A percentile compares a stretch with the other conserved stretches of the same genome.
phyloP scores from a whole-genome alignment of 345 rosid genomes.

The Cardamine resedifolia region DNA sequence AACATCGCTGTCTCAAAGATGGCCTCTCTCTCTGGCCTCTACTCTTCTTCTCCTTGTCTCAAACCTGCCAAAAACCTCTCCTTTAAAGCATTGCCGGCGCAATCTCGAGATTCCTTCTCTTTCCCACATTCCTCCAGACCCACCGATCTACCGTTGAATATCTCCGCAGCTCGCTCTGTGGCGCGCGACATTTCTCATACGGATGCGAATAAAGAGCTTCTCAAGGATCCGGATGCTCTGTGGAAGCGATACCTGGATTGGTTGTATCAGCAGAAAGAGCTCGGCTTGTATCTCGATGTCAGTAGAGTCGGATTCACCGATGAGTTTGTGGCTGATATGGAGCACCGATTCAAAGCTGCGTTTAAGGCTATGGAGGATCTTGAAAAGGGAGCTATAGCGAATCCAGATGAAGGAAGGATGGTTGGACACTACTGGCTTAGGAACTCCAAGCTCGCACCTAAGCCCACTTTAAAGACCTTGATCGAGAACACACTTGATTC shows the following conservation, averaged over 20 bases:
- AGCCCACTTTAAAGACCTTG: slow-evolving; percentile 51
- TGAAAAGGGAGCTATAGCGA: slow-evolving; percentile 91
- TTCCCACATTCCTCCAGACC: slow-evolving; percentile 42
- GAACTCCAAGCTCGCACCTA: slow-evolving; percentile 70
- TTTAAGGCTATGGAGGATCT: slow-evolving; percentile 78
- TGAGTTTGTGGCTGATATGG: slow-evolving; percentile 78
- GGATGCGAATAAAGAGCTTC: slow-evolving; percentile 51
- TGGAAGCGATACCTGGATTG: slow-evolving; percentile 91
- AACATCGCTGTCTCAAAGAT: slow-evolving; percentile 35
- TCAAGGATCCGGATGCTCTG: slow-evolving; percentile 60
- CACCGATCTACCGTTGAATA: slow-evolving; percentile 24
- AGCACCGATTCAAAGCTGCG: slow-evolving; percentile 64
- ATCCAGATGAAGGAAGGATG: slow-evolving; percentile 98
- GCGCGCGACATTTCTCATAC: slow-evolving; percentile 57
- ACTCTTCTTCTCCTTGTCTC: slow-evolving; percentile 47
- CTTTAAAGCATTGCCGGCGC: slow-evolving; percentile 31
- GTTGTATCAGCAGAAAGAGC: slow-evolving; percentile 90
- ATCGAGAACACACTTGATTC: slow-evolving; percentile 72
- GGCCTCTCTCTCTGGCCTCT: slow-evolving; percentile 58
- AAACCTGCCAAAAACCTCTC: slow-evolving; percentile 30
- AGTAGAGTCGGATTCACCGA: slow-evolving; percentile 88
- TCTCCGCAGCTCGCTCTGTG: slow-evolving; percentile 41
- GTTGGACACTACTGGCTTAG: slow-evolving; percentile 98
- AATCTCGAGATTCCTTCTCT: slow-evolving; percentile 41
- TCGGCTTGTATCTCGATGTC: slow-evolving; percentile 82